phyloP scores from a whole-genome alignment of 139 green algal genomes.

The Ettlia oleoabundans region DNA sequence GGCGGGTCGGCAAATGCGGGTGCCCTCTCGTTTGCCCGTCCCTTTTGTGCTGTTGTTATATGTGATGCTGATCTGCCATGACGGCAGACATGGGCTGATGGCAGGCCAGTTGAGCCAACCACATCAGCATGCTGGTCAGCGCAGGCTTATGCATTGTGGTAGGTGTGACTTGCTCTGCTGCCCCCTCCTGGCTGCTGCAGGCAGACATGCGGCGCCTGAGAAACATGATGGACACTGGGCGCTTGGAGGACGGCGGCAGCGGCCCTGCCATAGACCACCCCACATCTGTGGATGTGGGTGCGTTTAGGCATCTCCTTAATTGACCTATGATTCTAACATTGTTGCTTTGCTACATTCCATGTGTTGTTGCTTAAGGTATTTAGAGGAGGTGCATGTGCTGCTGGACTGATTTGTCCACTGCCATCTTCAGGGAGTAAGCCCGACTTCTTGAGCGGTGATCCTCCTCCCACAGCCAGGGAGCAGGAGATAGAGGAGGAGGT shows the following conservation, averaged over 20 bases:
- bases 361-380: not conserved
- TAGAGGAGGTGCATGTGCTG: too few species aligned
- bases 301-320: too few species aligned
- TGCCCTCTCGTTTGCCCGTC: too few species aligned
- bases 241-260: not conserved
- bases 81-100: too few species aligned
- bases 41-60: too few species aligned
- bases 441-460: not conserved
- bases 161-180: too few species aligned
- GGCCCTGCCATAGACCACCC: not conserved
- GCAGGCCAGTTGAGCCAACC: too few species aligned
- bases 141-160: too few species aligned
- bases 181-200: not conserved
- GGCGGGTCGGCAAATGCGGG: too few species aligned
- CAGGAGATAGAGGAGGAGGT: slow-evolving; percentile 23
- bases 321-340: too few species aligned
- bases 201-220: not conserved
- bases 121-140: too few species aligned
- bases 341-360: not conserved
- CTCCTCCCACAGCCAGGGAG: not conserved
- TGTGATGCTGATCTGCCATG: too few species aligned
- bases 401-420: not conserved
- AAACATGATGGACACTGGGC: slow-evolving; percentile 1
- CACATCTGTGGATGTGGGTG: not conserved
- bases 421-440: slow-evolving; percentile 10